Evolutionary conservation across 192 early-diverging fungal species (phyloP).

Genomic region (Coemansia erecta): DNA sequence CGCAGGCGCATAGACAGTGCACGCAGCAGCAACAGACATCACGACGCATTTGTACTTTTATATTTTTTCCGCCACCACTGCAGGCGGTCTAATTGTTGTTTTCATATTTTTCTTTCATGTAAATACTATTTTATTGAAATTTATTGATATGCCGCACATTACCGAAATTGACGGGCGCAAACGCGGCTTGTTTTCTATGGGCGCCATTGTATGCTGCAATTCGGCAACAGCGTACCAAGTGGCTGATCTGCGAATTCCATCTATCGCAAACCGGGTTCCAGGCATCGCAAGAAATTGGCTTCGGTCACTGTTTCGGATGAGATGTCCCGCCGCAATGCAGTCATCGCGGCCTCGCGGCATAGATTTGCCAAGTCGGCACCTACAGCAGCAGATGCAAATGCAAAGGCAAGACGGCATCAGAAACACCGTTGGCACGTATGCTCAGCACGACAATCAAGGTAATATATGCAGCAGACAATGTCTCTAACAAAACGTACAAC

Average conservation of each 20-base stretch:
- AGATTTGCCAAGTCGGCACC: slow-evolving; percentile 82
- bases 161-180: neutral
- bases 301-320: slow-evolving; percentile 24
- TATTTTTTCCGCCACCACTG: no score
- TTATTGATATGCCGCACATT: no score
- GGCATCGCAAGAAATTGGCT: slow-evolving; percentile 20
- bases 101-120: no score
- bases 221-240: neutral
- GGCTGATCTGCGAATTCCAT: neutral
- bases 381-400: slow-evolving; percentile 21
- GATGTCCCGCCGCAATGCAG: slow-evolving; percentile 61
- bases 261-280: slow-evolving; percentile 20
- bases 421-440: neutral
- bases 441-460: neutral
- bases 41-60: neutral
- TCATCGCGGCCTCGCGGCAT: slow-evolving; percentile 78
- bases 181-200: neutral
- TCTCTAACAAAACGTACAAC: no score
- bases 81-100: no score
- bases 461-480: slow-evolving; percentile 1
- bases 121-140: no score
- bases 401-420: neutral
- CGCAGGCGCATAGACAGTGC: slow-evolving; percentile 31
- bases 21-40: neutral
- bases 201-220: neutral